These are phyloP conservation scores for Brassica napus DNA, from an alignment of 345 rosid genomes.

Conservation along the genomic window DNA sequence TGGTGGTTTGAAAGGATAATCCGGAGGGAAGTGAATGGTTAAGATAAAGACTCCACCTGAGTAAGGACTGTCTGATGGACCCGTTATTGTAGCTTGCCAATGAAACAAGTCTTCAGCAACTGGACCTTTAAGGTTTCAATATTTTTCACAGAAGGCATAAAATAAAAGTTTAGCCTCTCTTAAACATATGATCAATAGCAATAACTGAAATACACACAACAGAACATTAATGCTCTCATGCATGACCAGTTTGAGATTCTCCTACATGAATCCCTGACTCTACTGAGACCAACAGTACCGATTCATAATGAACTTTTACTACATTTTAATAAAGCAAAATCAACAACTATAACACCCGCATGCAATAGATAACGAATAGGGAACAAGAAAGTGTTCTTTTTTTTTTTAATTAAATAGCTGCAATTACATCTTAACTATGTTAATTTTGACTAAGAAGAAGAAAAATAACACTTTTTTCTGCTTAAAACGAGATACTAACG, in stretches of 20 bases:
- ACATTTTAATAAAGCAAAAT: neutral
- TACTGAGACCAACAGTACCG: neutral
- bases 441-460: neutral
- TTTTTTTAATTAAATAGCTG: neutral
- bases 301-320: neutral
- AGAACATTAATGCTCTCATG: neutral
- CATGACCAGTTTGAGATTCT: neutral
- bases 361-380: neutral
- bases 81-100: slow-evolving; percentile 72
- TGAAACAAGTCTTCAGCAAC: slow-evolving; percentile 67
- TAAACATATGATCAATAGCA: neutral
- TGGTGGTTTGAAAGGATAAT: slow-evolving; percentile 67
- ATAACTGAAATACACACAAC: neutral
- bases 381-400: neutral
- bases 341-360: neutral
- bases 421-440: neutral
- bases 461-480: neutral
- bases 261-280: neutral
- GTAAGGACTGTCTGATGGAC: slow-evolving; percentile 63
- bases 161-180: slow-evolving; percentile 20
- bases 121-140: slow-evolving; percentile 43
- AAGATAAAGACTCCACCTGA: slow-evolving; percentile 61
- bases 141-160: neutral
- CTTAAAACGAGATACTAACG: neutral
- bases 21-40: slow-evolving; percentile 65